Evolutionary conservation across 2,329 filamentous ascomycete genomes (phyloP), one percentile per base, ranked within the genome.

Genomic region (Sporothrix curviconia): DNA sequence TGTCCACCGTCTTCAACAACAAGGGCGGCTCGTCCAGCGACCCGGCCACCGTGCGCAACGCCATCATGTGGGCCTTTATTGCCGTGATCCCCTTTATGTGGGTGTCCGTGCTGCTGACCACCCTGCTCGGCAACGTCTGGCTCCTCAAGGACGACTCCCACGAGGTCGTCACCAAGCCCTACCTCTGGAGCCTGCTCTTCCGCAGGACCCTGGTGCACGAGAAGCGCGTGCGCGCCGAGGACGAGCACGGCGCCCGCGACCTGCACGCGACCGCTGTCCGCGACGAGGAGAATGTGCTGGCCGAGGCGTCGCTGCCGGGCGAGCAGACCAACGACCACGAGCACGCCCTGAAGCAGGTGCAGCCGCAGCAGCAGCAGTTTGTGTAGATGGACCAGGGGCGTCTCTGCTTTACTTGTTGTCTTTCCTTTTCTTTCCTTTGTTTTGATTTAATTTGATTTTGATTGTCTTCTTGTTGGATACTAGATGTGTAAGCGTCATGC

Each of bases 1-100:
- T 88, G 85, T 79, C 83, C 12, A 78, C 80, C 9, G 83, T 88
- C 1, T 87, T 87, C 68, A 85, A 86, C 65, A 87, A 88, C 60
- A 68, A 58, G 43, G 56, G 56, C 37, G 56, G 56, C 15, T 19
- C 51, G 15, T 22, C 51, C 1, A 14, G 24, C 25, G 50, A 50
- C 39, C 12, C 39, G 15, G 36, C 15, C 12, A 40, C 53, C 5
- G 42, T 28, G n/a, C 44, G 64, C 60, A 76, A 74, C 58, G 83
- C 80, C 1, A 79, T 86, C 11, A 79, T 81, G 63, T 84, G 82
- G 77, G 79, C 82, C 0, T 84, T 85, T 63, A 75, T 85, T 46
- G 73, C 81, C 1, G 77, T 87, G 39, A 67, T 80, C 17, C 83
- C 83, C 0, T 78, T 86, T 55, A 74, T 85, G 68, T 67, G 70